Base-by-base conservation (phyloP, 2,329 filamentous ascomycete genomes). In the Phialophora expanda region DNA sequence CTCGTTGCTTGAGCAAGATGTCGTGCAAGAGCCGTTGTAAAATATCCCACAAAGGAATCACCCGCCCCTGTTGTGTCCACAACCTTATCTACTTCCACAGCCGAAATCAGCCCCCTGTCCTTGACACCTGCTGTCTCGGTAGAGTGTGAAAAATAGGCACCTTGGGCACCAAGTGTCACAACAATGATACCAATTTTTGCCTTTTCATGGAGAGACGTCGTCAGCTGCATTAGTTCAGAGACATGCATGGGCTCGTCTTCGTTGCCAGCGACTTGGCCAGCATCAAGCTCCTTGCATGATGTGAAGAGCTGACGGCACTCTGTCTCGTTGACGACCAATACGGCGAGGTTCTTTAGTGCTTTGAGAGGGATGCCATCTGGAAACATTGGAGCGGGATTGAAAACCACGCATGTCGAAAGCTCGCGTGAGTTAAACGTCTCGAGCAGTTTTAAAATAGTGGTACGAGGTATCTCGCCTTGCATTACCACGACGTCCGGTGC, bases 31-130 rank as follows among this genome's bases (percentile, higher is more conserved):
- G 88, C 86, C 28, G 95, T 86, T 2, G 92, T 90, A 76, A 97
- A 96, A 24, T 87, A 90, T 1, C 95, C 94, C 4, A 96, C 91
- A 79, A 97, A 97, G 0, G 94, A 97, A 77, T 98, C 94, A 0
- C 94, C 94, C 4, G 95, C 95, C 1, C 90, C 94, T 7, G 94
- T 98, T 0, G 94, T 98, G 77, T 98, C 94, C 4, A 97, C 87
- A 1, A 98, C 94, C 64, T 85, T 79, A 3, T 76, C 79, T 20
- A 92, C 89, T 77, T 90, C 89, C 68, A 86, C 83, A 0, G 91
- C 92, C 4, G 82, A 80, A 1, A 93, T 78, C 28, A 82, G 75
- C 69, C 87, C 74, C 41, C 51, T 41, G 2, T 51, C 75, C 3
- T 76, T 75, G 1, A 81, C 83, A 60, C 80, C 81, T 30, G 79